phyloP scores from a whole-genome alignment of 2,329 filamentous ascomycete genomes.

The Sphaceloma murrayae region DNA sequence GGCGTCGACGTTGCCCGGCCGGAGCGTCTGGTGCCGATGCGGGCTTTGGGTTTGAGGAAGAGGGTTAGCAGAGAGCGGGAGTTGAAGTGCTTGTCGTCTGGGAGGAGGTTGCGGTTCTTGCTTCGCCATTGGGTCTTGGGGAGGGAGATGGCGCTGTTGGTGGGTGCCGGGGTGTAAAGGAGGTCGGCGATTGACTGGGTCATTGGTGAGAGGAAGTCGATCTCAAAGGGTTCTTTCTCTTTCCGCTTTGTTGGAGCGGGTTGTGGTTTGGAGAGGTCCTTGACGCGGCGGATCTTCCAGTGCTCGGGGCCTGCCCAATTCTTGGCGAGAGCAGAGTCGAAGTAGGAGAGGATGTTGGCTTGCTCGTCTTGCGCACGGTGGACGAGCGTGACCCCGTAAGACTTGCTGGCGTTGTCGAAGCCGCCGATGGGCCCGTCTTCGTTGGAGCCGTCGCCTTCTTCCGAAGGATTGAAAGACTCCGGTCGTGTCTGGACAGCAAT shows the following conservation, averaged over 20 bases:
- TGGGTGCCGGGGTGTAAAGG: slow-evolving; percentile 71
- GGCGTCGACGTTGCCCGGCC: slow-evolving; percentile 35
- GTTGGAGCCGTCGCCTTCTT: slow-evolving; percentile 46
- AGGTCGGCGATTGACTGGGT: slow-evolving; percentile 60
- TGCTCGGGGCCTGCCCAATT: slow-evolving; percentile 98
- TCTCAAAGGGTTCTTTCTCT: slow-evolving; percentile 93
- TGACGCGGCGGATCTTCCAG: slow-evolving; percentile 93
- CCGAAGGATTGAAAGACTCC: slow-evolving; percentile 48
- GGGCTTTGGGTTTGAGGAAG: slow-evolving; percentile 90
- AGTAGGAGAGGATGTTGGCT: slow-evolving; percentile 95
- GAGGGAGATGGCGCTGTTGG: slow-evolving; percentile 70
- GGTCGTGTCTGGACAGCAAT: slow-evolving; percentile 78
- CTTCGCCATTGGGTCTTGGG: slow-evolving; percentile 94
- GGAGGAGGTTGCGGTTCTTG: slow-evolving; percentile 82
- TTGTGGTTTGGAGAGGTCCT: slow-evolving; percentile 55
- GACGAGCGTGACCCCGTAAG: slow-evolving; percentile 72
- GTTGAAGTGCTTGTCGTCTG: slow-evolving; percentile 97
- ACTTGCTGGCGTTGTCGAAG: slow-evolving; percentile 50
- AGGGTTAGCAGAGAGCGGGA: slow-evolving; percentile 80
- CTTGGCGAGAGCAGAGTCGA: slow-evolving; percentile 91
- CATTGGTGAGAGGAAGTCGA: slow-evolving; percentile 75
- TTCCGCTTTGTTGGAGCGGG: slow-evolving; percentile 54
- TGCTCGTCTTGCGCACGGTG: slow-evolving; percentile 58
- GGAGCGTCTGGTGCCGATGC: slow-evolving; percentile 58
- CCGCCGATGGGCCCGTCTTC: slow-evolving; percentile 39